Conservation (phyloP, 805 yeast genomes). For the Candida maesae region DNA sequence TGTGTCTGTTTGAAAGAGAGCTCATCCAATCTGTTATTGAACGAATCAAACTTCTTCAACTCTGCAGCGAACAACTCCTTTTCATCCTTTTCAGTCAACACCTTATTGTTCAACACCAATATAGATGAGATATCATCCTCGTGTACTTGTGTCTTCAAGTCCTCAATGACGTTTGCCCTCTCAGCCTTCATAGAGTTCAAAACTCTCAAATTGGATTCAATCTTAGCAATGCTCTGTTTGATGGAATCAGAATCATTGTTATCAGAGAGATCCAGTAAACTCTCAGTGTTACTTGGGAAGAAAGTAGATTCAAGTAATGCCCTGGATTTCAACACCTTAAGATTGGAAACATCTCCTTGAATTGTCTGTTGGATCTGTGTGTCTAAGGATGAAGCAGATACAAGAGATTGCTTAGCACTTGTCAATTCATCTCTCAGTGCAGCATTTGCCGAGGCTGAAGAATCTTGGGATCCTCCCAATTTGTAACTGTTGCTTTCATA, state of each 20-base stretch:
- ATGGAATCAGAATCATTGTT: conserved; percentile 28
- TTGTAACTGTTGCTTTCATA: conserved; percentile 31
- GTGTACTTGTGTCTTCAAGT: conserved; percentile 66
- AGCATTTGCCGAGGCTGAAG: conserved; percentile 33
- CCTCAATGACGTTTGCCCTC: conserved; percentile 55
- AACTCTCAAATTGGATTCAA: conserved; percentile 58
- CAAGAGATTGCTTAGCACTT: conserved; percentile 52
- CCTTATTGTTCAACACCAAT: conserved; percentile 56
- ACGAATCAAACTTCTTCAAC: conserved; percentile 69
- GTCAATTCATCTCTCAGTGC: conserved; percentile 53
- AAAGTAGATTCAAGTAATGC: conserved; percentile 26
- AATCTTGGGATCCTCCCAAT: conserved; percentile 34
- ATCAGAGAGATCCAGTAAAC: conserved; percentile 70
- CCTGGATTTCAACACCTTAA: conserved; percentile 44
- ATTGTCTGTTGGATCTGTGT: conserved; percentile 46
- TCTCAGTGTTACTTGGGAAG: conserved; percentile 30
- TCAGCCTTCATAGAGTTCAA: conserved; percentile 62
- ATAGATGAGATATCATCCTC: conserved; percentile 81
- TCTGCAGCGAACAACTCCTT: conserved; percentile 64
- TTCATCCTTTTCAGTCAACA: conserved; percentile 49
- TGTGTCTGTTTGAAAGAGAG: conserved; percentile 63
- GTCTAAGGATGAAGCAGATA: conserved; percentile 62
- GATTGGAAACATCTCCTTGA: conserved; percentile 37
- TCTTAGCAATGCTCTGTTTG: conserved; percentile 37
- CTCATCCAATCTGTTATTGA: conserved; percentile 60